A percentile compares a stretch with the other conserved stretches of the same genome.
These are phyloP conservation scores for Puccinia horiana DNA, from an alignment of 1,284 basidiomycete genomes.

Conservation along the genomic window DNA sequence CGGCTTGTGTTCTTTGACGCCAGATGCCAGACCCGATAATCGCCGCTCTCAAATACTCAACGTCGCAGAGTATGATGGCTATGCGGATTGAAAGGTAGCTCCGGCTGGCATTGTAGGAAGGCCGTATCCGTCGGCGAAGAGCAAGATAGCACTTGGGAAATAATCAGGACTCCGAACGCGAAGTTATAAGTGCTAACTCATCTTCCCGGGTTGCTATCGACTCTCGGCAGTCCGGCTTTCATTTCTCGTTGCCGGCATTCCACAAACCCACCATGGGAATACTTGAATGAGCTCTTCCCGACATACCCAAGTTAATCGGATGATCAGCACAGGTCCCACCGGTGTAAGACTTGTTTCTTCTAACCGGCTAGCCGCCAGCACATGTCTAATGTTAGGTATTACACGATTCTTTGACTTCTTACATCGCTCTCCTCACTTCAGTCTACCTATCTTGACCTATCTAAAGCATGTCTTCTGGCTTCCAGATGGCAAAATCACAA, in stretches of 20 bases:
- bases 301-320: background rate
- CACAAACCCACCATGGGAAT: background rate
- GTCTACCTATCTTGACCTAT: background rate
- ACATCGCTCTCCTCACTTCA: background rate
- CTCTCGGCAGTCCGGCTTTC: background rate
- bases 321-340: background rate
- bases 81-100: too few species aligned
- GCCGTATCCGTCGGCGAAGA: background rate
- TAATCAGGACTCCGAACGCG: background rate
- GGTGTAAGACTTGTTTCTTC: background rate
- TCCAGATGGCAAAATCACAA: background rate
- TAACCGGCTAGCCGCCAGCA: too few species aligned
- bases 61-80: background rate
- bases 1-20: background rate
- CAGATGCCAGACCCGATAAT: background rate
- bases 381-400: background rate
- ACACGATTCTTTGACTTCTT: slow-evolving; percentile 1
- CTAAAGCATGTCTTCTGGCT: background rate
- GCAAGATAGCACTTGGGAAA: background rate
- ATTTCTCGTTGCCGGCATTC: background rate
- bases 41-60: too few species aligned
- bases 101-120: background rate
- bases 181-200: background rate
- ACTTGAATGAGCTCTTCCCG: background rate
- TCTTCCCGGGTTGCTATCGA: slow-evolving; percentile 22